A percentile compares a stretch with the other conserved stretches of the same genome.
These are phyloP conservation scores for Nymphaea thermarum DNA, from an alignment of 164 flowering plant species.

Conservation along the genomic window DNA sequence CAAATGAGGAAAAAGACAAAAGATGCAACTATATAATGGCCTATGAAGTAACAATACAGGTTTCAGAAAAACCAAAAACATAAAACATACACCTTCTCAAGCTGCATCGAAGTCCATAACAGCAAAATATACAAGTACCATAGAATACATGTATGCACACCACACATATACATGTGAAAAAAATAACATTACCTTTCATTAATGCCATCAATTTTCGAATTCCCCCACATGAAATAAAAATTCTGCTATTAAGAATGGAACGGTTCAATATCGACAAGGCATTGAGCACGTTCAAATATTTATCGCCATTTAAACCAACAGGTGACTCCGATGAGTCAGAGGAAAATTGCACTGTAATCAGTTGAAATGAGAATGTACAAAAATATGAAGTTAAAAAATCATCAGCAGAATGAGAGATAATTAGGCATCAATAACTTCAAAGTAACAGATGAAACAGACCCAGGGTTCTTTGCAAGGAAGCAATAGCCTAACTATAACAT, in stretches of 20 bases:
- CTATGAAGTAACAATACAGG: too few relatives aligned
- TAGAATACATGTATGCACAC: too few relatives aligned
- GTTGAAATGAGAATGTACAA: too few relatives aligned
- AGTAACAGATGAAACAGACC: too few relatives aligned
- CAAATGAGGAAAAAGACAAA: too few relatives aligned
- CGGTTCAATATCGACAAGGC: conserved; percentile 60
- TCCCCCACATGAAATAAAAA: conserved; percentile 75
- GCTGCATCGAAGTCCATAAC: not conserved
- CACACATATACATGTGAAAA: not conserved
- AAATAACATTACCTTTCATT: conserved; percentile 59
- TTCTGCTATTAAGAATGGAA: conserved; percentile 75
- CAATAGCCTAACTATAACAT: too few relatives aligned
- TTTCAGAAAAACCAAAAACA: not conserved
- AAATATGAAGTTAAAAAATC: too few relatives aligned
- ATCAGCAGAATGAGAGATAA: too few relatives aligned
- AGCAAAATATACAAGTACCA: not conserved
- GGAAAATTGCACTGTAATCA: conserved; percentile 20
- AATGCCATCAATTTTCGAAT: conserved; percentile 83
- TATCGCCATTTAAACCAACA: conserved; percentile 26
- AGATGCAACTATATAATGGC: too few relatives aligned
- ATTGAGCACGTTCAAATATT: conserved; percentile 58
- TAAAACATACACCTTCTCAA: not conserved
- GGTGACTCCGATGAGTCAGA: conserved; percentile 27
- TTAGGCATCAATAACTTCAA: too few relatives aligned
- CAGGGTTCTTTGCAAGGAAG: too few relatives aligned